Percentiles rank a stretch among this genome's conserved stretches.
Conservation (phyloP, 2,329 filamentous ascomycete genomes). For the Ophiostoma tasmaniense region DNA sequence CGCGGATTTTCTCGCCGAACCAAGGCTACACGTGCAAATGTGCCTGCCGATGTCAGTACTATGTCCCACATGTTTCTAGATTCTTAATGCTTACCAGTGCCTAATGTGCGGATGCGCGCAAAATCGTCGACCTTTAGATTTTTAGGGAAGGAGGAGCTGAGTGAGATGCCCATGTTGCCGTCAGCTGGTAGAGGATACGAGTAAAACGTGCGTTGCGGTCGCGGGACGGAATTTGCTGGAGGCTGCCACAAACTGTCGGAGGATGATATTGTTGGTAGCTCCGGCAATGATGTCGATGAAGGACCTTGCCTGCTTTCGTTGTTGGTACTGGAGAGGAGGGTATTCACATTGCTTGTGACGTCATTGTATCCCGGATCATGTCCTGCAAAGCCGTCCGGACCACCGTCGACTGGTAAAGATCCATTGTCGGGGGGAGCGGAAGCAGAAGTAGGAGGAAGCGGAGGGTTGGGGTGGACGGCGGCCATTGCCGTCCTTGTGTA, state of each 20-base stretch:
- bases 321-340: neutral
- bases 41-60: slow-evolving; percentile 40
- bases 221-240: neutral
- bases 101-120: slow-evolving; percentile 64
- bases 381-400: neutral
- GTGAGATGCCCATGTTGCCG: neutral
- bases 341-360: slow-evolving; percentile 12
- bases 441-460: neutral
- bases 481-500: slow-evolving; percentile 11
- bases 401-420: neutral
- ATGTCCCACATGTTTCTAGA: slow-evolving; percentile 9
- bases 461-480: slow-evolving; percentile 14
- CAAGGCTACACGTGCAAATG: slow-evolving; percentile 75
- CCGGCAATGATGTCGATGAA: neutral
- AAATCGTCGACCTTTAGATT: slow-evolving; percentile 48
- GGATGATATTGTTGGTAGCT: neutral
- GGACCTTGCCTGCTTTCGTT: neutral
- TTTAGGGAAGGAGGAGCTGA: neutral
- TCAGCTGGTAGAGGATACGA: neutral
- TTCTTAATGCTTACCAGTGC: slow-evolving; percentile 44
- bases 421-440: neutral
- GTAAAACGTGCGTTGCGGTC: neutral
- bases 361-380: slow-evolving; percentile 10
- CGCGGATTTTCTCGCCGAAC: slow-evolving; percentile 52
- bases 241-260: neutral